Evolutionary conservation across 345 rosid genomes (phyloP), one percentile per base, ranked within the genome.

Genomic region (Boechera divaricarpa): DNA sequence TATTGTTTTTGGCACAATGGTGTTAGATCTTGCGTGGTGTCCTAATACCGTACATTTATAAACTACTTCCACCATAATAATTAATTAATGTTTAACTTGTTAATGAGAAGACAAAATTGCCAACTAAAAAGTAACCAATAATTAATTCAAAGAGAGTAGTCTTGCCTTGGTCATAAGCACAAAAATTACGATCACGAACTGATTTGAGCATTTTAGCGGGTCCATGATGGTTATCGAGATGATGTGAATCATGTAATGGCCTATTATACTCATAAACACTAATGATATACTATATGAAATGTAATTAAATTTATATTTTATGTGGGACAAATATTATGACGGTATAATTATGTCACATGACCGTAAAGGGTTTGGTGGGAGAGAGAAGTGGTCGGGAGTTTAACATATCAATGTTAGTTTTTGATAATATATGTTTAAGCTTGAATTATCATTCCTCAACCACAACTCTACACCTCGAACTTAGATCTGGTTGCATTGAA

Each of bases 331-430:
- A 62, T 62, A 62, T 52, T 42, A 53, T 18, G 63, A 41, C 53
- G 28, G 2, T 56, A 31, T 63, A 38, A 62, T 72, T 36, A 72
- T 53, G 63, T 29, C 41, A 53, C 10, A 16, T 33, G 62, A 64
- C 54, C 70, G 6, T 49, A 26, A 39, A 16, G 32, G 54, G 69
- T 73, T 73, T 63, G 70, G 70, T 73, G 77, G 35, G 33, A 63
- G 18, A 18, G 54, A 5, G 41, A 45, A 29, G 24, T 12, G 66
- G 66, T 18, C 44, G 65, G 45, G 39, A 38, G 24, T 33, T 11
- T 33, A 35, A 24, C 75, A 48, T 24, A 31, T 7, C 15, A 58
- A 32, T 58, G 47, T 8, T 5, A 47, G 21, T 16, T 56, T 42
- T 8, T 55, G 16, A 39, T 24, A 39, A 52, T 4, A 55, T 8